Base-by-base conservation (phyloP, 108 stramenopile genomes). In the Cyclotella distinguenda region DNA sequence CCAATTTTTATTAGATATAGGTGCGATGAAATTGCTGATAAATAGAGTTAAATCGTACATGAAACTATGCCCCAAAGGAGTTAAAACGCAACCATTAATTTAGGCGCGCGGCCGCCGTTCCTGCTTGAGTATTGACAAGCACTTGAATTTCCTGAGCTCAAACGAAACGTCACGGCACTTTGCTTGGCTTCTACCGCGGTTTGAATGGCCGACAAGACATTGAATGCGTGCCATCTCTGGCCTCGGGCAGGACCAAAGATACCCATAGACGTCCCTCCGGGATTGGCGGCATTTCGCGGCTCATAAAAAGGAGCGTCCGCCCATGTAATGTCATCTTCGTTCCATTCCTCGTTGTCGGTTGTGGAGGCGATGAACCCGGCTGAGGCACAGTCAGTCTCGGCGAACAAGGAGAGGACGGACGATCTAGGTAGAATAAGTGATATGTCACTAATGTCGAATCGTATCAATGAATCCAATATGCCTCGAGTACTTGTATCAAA, bases 81-180 rank as follows among this genome's bases (percentile, higher is more conserved):
- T n/a, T 54, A 68, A 57, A 57, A 68, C 6, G 66, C 44, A 5
- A 68, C 47, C 44, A 68, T 46, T 23, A 68, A 68, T 33, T 68
- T 68, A 9, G 66, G 66, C 8, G 56, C 66, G 10, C 66, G 39
- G 1, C 66, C 66, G 27, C 66, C 66, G 21, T 68, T 44, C 33
- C 55, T 56, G 6, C 39, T 43, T 1, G 66, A 35, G 26, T 55
- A 68, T 26, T 68, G 66, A 47, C 66, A 68, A 5, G 66, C 56
- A 30, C 58, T 32, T 12, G 36, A 45, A 36, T 68, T 57, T 10
- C 54, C 66, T 34, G 66, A 57, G 39, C 66, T 68, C 31, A 68
- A 42, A 45, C 66, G 49, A 35, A 68, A 68, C 9, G 66, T 68
- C 32, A 68, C 21, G 1, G 66, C 18, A 48, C 39, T 53, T 26